Percentiles rank a stretch among this genome's conserved stretches.
phyloP scores from a whole-genome alignment of 192 early-diverging fungal species.

The Piromyces sp. region DNA sequence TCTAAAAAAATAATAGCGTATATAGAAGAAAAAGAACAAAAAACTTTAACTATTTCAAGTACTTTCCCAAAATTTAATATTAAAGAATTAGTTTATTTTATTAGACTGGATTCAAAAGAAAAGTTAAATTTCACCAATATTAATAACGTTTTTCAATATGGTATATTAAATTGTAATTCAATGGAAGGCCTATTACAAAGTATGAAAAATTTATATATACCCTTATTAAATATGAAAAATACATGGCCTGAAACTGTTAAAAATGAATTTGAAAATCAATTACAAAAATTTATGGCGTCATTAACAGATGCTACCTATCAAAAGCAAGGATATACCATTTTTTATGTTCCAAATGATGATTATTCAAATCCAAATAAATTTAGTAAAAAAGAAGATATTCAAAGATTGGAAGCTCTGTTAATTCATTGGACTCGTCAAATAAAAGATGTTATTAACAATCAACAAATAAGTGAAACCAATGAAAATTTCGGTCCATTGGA shows the following conservation, averaged over 20 bases:
- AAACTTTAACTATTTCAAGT: not conserved
- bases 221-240: conserved; percentile 37
- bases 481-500: conserved; percentile 45
- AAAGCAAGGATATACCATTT: conserved; percentile 38
- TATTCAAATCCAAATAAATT: conserved; percentile 12
- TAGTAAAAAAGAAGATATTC: conserved; percentile 37
- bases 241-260: conserved; percentile 39
- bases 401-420: conserved; percentile 32
- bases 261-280: conserved; percentile 36
- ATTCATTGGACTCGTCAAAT: conserved; percentile 50
- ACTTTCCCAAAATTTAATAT: not conserved
- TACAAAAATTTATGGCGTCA: conserved; percentile 47
- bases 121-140: not conserved
- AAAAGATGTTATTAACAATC: conserved; percentile 46
- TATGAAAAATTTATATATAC: conserved; percentile 41
- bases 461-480: conserved; percentile 22
- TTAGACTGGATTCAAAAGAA: not conserved
- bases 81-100: not conserved
- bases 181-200: conserved; percentile 30
- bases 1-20: not conserved
- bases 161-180: conserved; percentile 18
- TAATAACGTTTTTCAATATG: conserved; percentile 24
- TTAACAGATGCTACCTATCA: conserved; percentile 40
- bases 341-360: conserved; percentile 36
- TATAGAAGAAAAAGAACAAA: not conserved